Percentiles rank a stretch among this genome's conserved stretches.
These are phyloP conservation scores for Ceratobasidium sp. DNA, from an alignment of 1,284 basidiomycete species.

Conservation along the genomic window DNA sequence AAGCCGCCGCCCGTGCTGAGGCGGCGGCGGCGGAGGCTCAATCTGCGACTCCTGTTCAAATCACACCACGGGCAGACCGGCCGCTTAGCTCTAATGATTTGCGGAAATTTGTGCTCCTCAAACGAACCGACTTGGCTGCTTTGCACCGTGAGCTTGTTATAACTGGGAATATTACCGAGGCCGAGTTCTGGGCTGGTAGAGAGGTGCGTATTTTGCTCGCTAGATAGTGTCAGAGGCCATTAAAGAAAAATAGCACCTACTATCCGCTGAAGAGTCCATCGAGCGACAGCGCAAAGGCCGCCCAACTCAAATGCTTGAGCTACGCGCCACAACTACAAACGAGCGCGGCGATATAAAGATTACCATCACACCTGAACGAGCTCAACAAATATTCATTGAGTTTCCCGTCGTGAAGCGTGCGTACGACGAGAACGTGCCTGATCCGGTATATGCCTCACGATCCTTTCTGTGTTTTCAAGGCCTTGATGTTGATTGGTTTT, in stretches of 20 bases:
- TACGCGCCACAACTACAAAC: constrained; percentile 57
- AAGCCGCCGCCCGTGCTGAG: constrained; percentile 41
- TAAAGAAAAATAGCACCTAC: constrained; percentile 64
- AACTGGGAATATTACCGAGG: constrained; percentile 84
- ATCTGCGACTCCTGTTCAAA: constrained; percentile 36
- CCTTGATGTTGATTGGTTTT: constrained; percentile 40
- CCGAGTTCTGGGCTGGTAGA: constrained; percentile 95
- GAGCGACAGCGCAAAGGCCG: constrained; percentile 84
- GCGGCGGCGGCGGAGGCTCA: constrained; percentile 44
- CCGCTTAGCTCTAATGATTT: constrained; percentile 52
- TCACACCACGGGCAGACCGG: constrained; percentile 62
- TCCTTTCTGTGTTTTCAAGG: constrained; percentile 19
- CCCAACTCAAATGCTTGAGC: constrained; percentile 62
- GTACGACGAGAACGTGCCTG: constrained; percentile 92
- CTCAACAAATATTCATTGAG: constrained; percentile 96
- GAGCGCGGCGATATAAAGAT: constrained; percentile 88
- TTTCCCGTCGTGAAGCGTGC: constrained; percentile 94
- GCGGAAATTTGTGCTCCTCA: constrained; percentile 81
- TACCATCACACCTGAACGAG: constrained; percentile 90
- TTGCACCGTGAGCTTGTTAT: constrained; percentile 90
- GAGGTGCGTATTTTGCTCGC: constrained; percentile 65
- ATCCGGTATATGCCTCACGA: constrained; percentile 63
- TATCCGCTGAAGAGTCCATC: constrained; percentile 74
- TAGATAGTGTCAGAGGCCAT: constrained; percentile 31
- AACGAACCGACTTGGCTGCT: constrained; percentile 76